phyloP scores from a whole-genome alignment of 805 yeast genomes.

The Yueomyces sp. region DNA sequence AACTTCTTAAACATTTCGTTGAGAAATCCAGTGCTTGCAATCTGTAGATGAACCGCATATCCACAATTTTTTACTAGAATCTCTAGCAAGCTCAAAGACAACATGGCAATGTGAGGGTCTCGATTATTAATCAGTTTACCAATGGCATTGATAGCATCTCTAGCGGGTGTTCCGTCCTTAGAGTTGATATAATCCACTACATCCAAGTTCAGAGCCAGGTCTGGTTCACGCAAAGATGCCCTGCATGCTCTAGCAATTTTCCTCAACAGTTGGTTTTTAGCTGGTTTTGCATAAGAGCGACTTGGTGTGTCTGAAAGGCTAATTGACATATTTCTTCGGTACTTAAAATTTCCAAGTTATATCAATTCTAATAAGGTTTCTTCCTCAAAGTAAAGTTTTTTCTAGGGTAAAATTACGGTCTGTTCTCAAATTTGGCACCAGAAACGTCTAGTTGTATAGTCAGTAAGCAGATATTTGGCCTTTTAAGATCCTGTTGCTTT shows the following conservation, averaged over 20 bases:
- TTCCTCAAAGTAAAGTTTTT: too few species aligned
- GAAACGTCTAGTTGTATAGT: too few species aligned
- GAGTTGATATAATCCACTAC: slow-evolving; percentile 85
- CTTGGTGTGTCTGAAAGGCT: neutral
- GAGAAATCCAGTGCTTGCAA: slow-evolving; percentile 83
- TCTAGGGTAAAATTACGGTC: too few species aligned
- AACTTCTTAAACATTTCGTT: slow-evolving; percentile 82
- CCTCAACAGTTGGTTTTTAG: slow-evolving; percentile 21
- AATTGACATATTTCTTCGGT: neutral
- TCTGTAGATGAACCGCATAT: slow-evolving; percentile 87
- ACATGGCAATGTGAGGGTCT: slow-evolving; percentile 65
- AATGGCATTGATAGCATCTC: slow-evolving; percentile 82
- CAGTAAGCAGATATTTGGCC: too few species aligned
- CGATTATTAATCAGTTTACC: slow-evolving; percentile 68
- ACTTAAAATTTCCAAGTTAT: too few species aligned
- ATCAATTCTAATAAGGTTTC: too few species aligned
- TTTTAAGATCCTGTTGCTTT: too few species aligned
- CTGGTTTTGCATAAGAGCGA: neutral
- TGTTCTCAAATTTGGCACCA: too few species aligned
- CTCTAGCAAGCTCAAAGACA: slow-evolving; percentile 72
- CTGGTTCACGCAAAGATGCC: slow-evolving; percentile 67
- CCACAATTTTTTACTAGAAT: slow-evolving; percentile 94
- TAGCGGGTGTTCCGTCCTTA: slow-evolving; percentile 78
- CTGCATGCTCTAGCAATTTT: slow-evolving; percentile 65
- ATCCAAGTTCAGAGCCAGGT: slow-evolving; percentile 71